phyloP scores from a whole-genome alignment of 2,329 filamentous ascomycete genomes.

The Lasiodiplodia citricola region DNA sequence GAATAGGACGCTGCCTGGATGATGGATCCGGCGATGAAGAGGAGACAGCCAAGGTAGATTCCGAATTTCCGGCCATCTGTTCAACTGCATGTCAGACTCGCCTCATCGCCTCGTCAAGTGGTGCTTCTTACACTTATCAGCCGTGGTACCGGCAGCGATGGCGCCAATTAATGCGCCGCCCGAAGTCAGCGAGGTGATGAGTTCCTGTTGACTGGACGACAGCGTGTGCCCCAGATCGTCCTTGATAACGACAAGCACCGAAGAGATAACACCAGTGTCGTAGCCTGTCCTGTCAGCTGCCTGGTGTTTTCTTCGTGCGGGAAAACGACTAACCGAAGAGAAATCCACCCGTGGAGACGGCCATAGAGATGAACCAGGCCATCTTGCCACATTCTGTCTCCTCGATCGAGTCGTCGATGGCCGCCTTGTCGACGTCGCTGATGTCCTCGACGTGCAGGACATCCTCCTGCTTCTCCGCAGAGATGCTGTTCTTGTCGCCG shows the following conservation, averaged over 20 bases:
- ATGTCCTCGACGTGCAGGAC: slow-evolving; percentile 9
- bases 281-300: slow-evolving; percentile 30
- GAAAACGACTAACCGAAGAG: slow-evolving; percentile 27
- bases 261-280: slow-evolving; percentile 47
- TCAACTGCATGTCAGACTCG: neutral
- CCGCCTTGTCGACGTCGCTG: neutral
- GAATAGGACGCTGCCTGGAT: slow-evolving; percentile 38
- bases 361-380: slow-evolving; percentile 29
- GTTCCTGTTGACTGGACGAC: slow-evolving; percentile 39
- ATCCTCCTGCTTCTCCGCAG: slow-evolving; percentile 14
- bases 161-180: slow-evolving; percentile 46
- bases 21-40: slow-evolving; percentile 37
- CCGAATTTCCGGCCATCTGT: slow-evolving; percentile 39
- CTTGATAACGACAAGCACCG: slow-evolving; percentile 43
- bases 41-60: slow-evolving; percentile 30
- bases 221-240: slow-evolving; percentile 28
- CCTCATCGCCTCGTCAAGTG: no score
- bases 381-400: slow-evolving; percentile 30
- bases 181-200: slow-evolving; percentile 46
- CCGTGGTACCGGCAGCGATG: slow-evolving; percentile 44
- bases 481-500: neutral
- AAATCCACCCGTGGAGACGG: slow-evolving; percentile 31
- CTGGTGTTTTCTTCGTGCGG: neutral
- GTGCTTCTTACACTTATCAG: slow-evolving; percentile 34
- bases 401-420: slow-evolving; percentile 29